Percentiles rank a stretch among this genome's conserved stretches.
Conservation (phyloP, 148 eudicot species). For the Vaccinium corymbosum region DNA sequence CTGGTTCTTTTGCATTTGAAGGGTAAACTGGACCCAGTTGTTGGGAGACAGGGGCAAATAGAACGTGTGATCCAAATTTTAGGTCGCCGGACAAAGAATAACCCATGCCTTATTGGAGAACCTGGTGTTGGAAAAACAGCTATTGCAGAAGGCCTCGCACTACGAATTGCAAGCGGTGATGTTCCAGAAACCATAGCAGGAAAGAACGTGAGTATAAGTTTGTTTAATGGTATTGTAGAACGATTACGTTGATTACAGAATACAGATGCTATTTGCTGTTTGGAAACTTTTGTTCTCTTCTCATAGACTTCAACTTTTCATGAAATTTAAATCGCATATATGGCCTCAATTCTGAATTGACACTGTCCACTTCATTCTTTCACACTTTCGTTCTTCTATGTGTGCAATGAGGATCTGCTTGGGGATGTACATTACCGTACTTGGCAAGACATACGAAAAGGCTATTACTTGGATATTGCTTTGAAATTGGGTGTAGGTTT, state of each 20-base stretch:
- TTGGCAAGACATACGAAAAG: background rate
- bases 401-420: background rate
- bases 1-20: slow-evolving; percentile 23
- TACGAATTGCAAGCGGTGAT: slow-evolving; percentile 79
- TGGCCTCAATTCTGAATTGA: background rate
- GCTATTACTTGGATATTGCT: background rate
- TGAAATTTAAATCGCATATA: background rate
- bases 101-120: slow-evolving; percentile 95
- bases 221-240: background rate
- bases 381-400: background rate
- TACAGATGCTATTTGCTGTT: background rate
- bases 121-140: slow-evolving; percentile 99
- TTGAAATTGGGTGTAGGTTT: background rate
- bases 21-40: slow-evolving; percentile 98
- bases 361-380: background rate
- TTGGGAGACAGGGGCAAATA: slow-evolving; percentile 83
- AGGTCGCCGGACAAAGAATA: slow-evolving; percentile 86
- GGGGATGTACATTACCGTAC: background rate
- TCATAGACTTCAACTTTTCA: background rate
- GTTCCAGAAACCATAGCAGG: slow-evolving; percentile 96
- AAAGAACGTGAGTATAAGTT: slow-evolving; percentile 55
- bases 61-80: slow-evolving; percentile 91
- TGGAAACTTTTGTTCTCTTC: no score
- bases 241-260: no score
- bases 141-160: slow-evolving; percentile 95